Evolutionary conservation across 2,329 filamentous ascomycete species (phyloP), one percentile per base, ranked within the genome.

Genomic region (Fusarium begoniae): DNA sequence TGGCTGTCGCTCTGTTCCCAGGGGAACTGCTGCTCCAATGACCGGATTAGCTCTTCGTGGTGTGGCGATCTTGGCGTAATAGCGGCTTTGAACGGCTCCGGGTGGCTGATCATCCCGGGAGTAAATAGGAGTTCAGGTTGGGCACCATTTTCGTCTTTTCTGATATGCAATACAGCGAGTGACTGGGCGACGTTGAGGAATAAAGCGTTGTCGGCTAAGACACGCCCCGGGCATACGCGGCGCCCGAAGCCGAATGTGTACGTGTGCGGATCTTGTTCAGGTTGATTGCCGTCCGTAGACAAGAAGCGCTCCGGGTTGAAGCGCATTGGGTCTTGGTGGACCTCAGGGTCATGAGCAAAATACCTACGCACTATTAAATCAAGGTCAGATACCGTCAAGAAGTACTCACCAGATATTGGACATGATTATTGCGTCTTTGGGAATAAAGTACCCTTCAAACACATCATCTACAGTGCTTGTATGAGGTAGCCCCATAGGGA

Each of bases 91-190:
- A 73, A 77, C 8, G 66, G 55, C 24, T 55, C 32, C 5, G 73
- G 73, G 20, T 71, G 73, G 30, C 69, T 75, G 13, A 77, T 43
- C 6, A 74, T 45, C 18, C 75, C 75, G 4, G 75, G 62, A 2
- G 51, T 73, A 26, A 75, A 75, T 15, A 26, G 17, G 14, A 66
- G 40, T 24, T 66, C 28, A 4, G 61, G n/a, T 4, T 63, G 38
- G 18, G 35, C 41, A 32, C 30, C 50, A 14, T 61, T 28, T 1
- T 41, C 45, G 4, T 69, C 41, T 8, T 47, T 65, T 6, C 50
- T 67, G 10, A 88, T 81, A 8, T 81, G 77, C 61, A 89, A 89
- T 0, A 84, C 85, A 0, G 87, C 81, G 7, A 90, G 79, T 0
- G 82, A 78, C 47, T 85, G 85, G 0, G 80, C 85, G 26, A 83